Evolutionary conservation across 495 filamentous ascomycete genomes (phyloP), one percentile per base, ranked within the genome.

Genomic region (Trichoderma virens): DNA sequence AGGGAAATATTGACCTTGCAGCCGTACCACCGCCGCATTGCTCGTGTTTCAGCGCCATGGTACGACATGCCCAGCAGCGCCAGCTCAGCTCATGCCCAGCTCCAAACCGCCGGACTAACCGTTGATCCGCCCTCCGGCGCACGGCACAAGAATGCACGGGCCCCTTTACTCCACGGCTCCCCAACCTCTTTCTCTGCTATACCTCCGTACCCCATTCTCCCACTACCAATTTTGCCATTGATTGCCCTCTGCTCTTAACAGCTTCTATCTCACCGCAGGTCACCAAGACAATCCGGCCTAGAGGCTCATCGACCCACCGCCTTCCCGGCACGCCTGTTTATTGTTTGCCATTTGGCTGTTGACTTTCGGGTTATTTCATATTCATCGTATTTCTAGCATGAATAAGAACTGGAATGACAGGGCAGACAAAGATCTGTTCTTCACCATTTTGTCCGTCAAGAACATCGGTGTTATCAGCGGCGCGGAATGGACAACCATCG

Each of bases 381-480:
- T n/a, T n/a, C n/a, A n/a, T n/a, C n/a, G n/a, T n/a, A n/a, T n/a
- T 28, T 9, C 13, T 65, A 69, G 65, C 27, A 81, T 79, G 76
- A 81, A 80, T 67, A 82, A 80, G 64, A 82, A 82, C 68, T 82
- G 79, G 79, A 79, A 78, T 63, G 79, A 82, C 68, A 72, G 78
- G 62, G 79, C 79, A 60, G 79, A 82, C 66, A 81, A 80, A 65
- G 79, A 82, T 66, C 74, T 82, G 51, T 82, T 81, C 72, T 82
- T 82, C 66, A 81, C 79, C 62, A 82, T 82, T 56, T 71, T 82
- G n/a, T 79, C 76, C 4, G 79, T 82, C 56, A 82, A 82, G 71
- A 79, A 80, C 65, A 81, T 82, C 32, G 79, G 79, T 63, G 75
- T 81, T 68, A 82, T 82, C 72, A 82, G 79, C 72, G 79, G 79